Percentiles rank a stretch among this genome's conserved stretches.
These are phyloP conservation scores for Lactifluus hygrophoroides DNA, from an alignment of 768 basidiomycete species.

Conservation along the genomic window DNA sequence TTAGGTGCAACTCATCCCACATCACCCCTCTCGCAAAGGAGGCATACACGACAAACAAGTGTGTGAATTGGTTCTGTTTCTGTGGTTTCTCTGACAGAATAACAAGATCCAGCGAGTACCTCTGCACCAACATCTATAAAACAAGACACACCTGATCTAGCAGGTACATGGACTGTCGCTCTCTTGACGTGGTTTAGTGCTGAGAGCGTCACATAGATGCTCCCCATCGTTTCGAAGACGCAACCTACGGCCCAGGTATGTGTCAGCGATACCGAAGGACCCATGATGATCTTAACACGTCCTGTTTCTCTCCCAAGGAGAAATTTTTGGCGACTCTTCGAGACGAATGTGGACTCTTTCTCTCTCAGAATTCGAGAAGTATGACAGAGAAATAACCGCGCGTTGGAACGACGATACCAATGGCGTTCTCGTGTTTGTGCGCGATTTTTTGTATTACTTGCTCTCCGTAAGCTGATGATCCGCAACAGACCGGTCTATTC, in stretches of 20 bases:
- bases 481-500: background rate
- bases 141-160: no score
- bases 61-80: no score
- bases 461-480: background rate
- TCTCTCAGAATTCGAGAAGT: background rate
- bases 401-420: background rate
- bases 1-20: no score
- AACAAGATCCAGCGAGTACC: no score
- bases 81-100: no score
- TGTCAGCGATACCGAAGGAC: background rate
- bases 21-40: no score
- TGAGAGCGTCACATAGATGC: background rate
- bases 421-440: slow-evolving; percentile 1
- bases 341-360: slow-evolving; percentile 3
- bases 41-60: no score
- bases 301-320: background rate
- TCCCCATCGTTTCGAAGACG: background rate
- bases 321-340: background rate
- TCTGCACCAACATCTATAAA: no score
- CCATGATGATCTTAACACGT: background rate
- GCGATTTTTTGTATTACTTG: background rate
- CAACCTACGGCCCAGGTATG: background rate
- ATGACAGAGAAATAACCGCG: background rate
- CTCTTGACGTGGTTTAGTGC: background rate
- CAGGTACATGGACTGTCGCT: no score